Base-by-base conservation (phyloP, 1,284 basidiomycete species). In the Phylloporus sp. region DNA sequence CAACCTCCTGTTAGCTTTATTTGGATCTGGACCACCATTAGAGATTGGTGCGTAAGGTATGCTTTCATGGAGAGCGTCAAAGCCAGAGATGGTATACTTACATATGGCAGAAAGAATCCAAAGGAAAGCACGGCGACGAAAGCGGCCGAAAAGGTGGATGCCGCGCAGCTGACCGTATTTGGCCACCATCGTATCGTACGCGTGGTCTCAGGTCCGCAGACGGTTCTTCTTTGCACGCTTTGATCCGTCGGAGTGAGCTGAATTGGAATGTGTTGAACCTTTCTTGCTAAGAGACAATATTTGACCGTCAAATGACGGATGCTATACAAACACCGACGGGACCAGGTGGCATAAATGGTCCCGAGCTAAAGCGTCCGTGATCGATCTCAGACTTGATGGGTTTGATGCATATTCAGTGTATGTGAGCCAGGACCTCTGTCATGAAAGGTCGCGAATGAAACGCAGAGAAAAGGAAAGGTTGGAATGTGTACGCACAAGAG, bases 51-150 rank as follows among this genome's bases (percentile, higher is more conserved):
- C 1, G 94, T 93, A 3, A 98, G 86, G 79, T 96, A 97, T 0
- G 94, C 89, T 23, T 20, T 98, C 83, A 95, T 89, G 47, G 94
- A 91, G 93, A 0, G 91, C 91, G 1, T 94, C 93, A 70, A 96
- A 96, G 1, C 90, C 88, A 20, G 95, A 89, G 75, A 95, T 96
- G 10, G 95, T 91, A 2, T 32, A 32, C 32, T 32, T 32, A 32
- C 86, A 80, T 53, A 94, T 86, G 0, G 92, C 87, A 6, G 96
- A 85, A 19, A 91, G 72, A 3, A 84, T 82, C 94, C 91, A 93
- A 23, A 91, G 60, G 0, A 37, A 37, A 37, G 37, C 19, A 19
- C 41, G 41, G 8, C 19, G 20, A 20, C 43, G 43, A 47, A n/a
- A 45, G 43, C 20, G n/a, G n/a, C n/a, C 11, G 43, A 23, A 45